Percentiles rank a stretch among this genome's conserved stretches.
These are phyloP conservation scores for Diutina scorzettiae DNA, from an alignment of 1,139 yeast genomes.

Conservation along the genomic window DNA sequence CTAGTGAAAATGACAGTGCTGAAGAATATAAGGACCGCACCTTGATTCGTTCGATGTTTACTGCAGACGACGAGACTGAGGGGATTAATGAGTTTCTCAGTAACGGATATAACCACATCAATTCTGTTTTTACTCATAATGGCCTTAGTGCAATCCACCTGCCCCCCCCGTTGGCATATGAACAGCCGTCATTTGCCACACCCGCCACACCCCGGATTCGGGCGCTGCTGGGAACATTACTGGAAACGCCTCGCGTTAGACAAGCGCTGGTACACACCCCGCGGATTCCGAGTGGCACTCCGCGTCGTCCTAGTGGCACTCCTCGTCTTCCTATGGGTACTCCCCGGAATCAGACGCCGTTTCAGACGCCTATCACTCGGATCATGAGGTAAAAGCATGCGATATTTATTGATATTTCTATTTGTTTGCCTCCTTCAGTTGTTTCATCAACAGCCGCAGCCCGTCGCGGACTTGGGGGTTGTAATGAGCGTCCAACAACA, in stretches of 20 bases:
- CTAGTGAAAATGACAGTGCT: conserved; percentile 12
- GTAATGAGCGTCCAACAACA: conserved; percentile 68
- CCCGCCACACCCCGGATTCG: conserved; percentile 16
- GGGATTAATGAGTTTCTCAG: conserved; percentile 24
- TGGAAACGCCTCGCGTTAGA: conserved; percentile 7
- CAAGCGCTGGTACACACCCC: conserved; percentile 21
- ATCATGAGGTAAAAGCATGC: conserved; percentile 17
- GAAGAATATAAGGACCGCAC: conserved; percentile 12
- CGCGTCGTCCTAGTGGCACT: conserved; percentile 25
- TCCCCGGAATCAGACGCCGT: conserved; percentile 28
- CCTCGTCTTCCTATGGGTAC: conserved; percentile 25
- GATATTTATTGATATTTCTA: neutral
- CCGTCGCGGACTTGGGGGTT: conserved; percentile 17
- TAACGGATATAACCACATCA: conserved; percentile 20
- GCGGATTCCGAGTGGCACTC: conserved; percentile 25
- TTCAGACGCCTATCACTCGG: conserved; percentile 32
- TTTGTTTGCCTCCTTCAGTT: conserved; percentile 16
- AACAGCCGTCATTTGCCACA: conserved; percentile 11
- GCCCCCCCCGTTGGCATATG: conserved; percentile 1
- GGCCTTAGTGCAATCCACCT: conserved; percentile 20
- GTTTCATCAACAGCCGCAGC: conserved; percentile 31
- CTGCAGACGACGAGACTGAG: conserved; percentile 17
- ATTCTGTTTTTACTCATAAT: conserved; percentile 22
- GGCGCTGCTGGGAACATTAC: conserved; percentile 9
- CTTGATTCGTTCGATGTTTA: neutral